Base-by-base conservation (phyloP, 108 stramenopile species). In the Skeletonema menzelii region DNA sequence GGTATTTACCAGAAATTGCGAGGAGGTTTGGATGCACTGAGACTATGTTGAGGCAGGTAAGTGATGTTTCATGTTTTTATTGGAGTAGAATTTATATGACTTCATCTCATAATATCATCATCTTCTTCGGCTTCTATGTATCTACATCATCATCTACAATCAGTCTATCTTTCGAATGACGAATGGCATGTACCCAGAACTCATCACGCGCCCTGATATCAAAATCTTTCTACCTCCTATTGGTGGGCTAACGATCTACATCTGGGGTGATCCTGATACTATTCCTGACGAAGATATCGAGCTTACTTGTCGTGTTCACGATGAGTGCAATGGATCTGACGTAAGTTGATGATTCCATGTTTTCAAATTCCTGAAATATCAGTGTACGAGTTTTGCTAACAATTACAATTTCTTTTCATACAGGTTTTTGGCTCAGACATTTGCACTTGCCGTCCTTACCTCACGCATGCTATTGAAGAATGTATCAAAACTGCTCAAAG, bases 391-490 rank as follows among this genome's bases (percentile, higher is more conserved):
- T 22, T 0, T 37, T 2, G 24, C 49, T 10, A 24, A 53, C 49
- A 53, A 24, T 2, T 2, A 24, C 49, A 24, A 53, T 7, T 53
- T 22, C 49, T 24, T 0, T 24, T 53, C 22, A 53, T 24, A 53
- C 19, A 53, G 49, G 49, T 98, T 15, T 99, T 99, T 75, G 99
- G 99, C 20, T 88, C 85, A 26, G 98, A 98, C 71, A 98, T 98
- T 69, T 98, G 98, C 73, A 97, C 98, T 8, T 97, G 98, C 73
- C 91, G 98, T 17, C 99, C 99, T 1, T 99, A 98, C 82, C 87
- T 99, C 64, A 98, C 98, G 1, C 97, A 99, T 79, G 99, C 98
- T 57, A 99, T 99, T 82, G 99, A 99, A 90, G 97, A 98, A 82
- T 98, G 97, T 82, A 96, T 99, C 83, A 88, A 86, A 73, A 97